phyloP scores from a whole-genome alignment of 371 early-diverging fungal genomes.

The Zopfochytrium polystomum region DNA sequence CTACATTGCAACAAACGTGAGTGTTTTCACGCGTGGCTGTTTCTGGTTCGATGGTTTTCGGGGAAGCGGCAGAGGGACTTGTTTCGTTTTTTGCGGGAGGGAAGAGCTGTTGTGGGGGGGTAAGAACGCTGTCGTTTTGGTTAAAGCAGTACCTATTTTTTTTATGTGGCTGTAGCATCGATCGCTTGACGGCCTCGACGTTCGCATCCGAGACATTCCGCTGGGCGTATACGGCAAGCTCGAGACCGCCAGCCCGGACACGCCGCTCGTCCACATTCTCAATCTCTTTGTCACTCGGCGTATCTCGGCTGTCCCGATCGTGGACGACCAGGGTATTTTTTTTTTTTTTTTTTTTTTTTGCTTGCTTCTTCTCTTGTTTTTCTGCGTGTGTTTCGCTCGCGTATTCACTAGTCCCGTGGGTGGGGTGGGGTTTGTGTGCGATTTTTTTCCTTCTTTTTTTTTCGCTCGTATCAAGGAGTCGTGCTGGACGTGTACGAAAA shows the following conservation, averaged over 20 bases:
- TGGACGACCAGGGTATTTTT: slow-evolving; percentile 72
- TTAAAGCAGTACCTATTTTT: no score
- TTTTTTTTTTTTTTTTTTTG: slow-evolving; percentile 15
- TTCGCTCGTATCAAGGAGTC: slow-evolving; percentile 46
- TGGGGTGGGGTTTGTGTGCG: no score
- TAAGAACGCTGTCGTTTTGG: no score
- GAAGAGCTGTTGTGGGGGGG: no score
- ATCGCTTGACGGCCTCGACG: no score
- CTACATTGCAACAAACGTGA: slow-evolving; percentile 64
- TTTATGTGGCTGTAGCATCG: no score
- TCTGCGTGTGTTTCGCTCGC: background rate
- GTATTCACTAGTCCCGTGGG: background rate
- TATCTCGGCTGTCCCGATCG: slow-evolving; percentile 89
- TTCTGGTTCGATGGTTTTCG: no score
- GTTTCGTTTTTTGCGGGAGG: no score
- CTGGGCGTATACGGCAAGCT: slow-evolving; percentile 80
- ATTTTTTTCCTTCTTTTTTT: background rate
- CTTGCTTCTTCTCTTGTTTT: no score
- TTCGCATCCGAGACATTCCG: no score
- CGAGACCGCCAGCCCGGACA: slow-evolving; percentile 55
- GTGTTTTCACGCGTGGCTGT: background rate
- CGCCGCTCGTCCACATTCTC: slow-evolving; percentile 82
- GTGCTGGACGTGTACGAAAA: slow-evolving; percentile 93
- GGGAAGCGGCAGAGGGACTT: no score
- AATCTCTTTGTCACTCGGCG: slow-evolving; percentile 80